Base-by-base conservation (phyloP, 106 monocot species). In the Gastrodia elata region DNA sequence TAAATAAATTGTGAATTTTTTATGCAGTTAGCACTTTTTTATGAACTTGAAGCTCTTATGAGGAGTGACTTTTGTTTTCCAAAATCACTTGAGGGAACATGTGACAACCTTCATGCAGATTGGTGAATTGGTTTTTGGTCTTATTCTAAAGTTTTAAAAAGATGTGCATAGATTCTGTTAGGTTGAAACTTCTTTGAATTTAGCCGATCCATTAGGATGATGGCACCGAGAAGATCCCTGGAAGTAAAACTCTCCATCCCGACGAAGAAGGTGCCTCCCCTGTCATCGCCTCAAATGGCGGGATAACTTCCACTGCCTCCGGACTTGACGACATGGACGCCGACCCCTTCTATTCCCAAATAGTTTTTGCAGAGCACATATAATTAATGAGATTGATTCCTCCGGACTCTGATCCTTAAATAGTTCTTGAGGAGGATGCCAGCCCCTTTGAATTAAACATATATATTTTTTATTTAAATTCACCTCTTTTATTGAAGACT, bases 301-400 rank as follows among this genome's bases (percentile, higher is more conserved):
- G 78, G 74, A 64, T 80, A 59, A 35, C 77, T 65, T 22, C 76
- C 30, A 9, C 39, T 41, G 71, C 33, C 52, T 71, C n/a, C 26
- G 78, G 49, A 39, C 70, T 28, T 33, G 79, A 82, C 67, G 86
- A 77, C 75, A 84, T 84, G 83, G 86, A 84, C 65, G 59, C 64
- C 34, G 85, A 83, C 39, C 71, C 83, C 5, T 41, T 76, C 41
- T 58, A 84, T 18, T 73, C 77, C 22, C 86, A 86, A 74, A 84
- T 97, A 71, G 96, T 97, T 20, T 90, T 97, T n/a, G 96, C 96
- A 13, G 96, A 97, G 84, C 92, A 97, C 80, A 97, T n/a, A n/a
- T n/a, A n/a, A n/a, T n/a, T n/a, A n/a, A n/a, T n/a, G n/a, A n/a
- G n/a, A n/a, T n/a, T n/a, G n/a, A n/a, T n/a, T n/a, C n/a, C n/a